Base-by-base conservation (phyloP, 345 rosid genomes). In the Salix udensis region DNA sequence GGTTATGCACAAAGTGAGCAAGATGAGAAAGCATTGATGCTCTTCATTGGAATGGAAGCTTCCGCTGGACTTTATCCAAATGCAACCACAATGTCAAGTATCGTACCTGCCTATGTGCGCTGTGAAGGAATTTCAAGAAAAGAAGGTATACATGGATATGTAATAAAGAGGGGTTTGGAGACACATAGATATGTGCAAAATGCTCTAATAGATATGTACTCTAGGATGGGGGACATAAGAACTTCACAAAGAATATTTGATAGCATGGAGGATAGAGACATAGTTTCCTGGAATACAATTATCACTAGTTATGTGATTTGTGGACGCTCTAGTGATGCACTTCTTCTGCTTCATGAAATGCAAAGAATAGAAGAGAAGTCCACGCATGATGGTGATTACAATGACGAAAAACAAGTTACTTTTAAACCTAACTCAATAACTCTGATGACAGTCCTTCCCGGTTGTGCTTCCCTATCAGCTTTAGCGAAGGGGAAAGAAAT, bases 261-360 rank as follows among this genome's bases (percentile, higher is more conserved):
- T 76, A 70, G 80, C 81, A 85, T 93, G 91, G 92, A 88, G 76
- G 81, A 67, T 65, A 91, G 82, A 86, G 94, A 93, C 75, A 68
- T 86, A 70, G 94, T 95, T 71, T 89, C 98, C 18, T 93, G 97
- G 96, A 95, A 93, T 88, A 93, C 97, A 31, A 84, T 93, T 88
- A 90, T 91, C 23, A 89, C 92, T 7, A 94, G 93, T 68, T 95
- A 86, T 74, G 90, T 89, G 68, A 71, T 86, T 79, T 87, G 83
- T 13, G 91, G 90, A 72, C 68, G 72, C 71, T 88, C 86, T 34
- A 84, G 79, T 66, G 86, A 85, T 70, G 98, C 98, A 10, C 89
- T 95, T 76, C 80, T 71, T 75, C 61, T 87, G 81, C 85, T 95
- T 16, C 86, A 72, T 69, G 86, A 85, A 80, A 91, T 95, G 98